Evolutionary conservation across 352 stramenopile species (phyloP).

Genomic region (Phytophthora nicotianae): DNA sequence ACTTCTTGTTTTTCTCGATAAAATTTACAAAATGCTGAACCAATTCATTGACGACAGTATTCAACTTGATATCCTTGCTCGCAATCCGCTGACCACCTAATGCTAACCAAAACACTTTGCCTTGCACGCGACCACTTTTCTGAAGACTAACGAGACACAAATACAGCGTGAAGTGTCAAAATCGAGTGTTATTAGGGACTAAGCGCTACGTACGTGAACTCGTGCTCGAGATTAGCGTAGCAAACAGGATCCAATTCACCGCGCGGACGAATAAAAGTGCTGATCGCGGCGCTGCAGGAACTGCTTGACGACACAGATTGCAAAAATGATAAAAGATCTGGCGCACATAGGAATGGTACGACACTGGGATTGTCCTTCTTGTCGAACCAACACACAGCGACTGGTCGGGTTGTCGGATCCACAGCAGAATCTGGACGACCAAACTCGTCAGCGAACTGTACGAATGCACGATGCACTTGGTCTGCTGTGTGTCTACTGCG

Average conservation of each 20-base stretch:
- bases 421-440: not conserved
- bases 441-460: slow-evolving; percentile 27
- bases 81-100: slow-evolving; percentile 63
- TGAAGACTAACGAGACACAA: slow-evolving; percentile 44
- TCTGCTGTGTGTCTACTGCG: slow-evolving; percentile 54
- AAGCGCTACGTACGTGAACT: slow-evolving; percentile 58
- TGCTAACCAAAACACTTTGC: slow-evolving; percentile 71
- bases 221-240: slow-evolving; percentile 80
- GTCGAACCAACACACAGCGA: slow-evolving; percentile 74
- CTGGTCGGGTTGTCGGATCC: slow-evolving; percentile 30
- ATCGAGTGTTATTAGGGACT: slow-evolving; percentile 38
- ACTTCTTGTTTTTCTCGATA: slow-evolving; percentile 71
- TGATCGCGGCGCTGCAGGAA: slow-evolving; percentile 47
- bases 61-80: slow-evolving; percentile 76
- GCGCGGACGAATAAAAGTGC: slow-evolving; percentile 66
- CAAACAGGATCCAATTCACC: slow-evolving; percentile 64
- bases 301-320: slow-evolving; percentile 42
- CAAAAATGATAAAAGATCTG: slow-evolving; percentile 60
- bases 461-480: slow-evolving; percentile 49
- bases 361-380: slow-evolving; percentile 45
- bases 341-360: slow-evolving; percentile 54
- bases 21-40: slow-evolving; percentile 54
- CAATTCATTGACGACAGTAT: slow-evolving; percentile 45
- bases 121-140: slow-evolving; percentile 60
- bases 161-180: slow-evolving; percentile 3